A percentile compares a stretch with the other conserved stretches of the same genome.
Evolutionary conservation across 2,329 filamentous ascomycete species (phyloP).

Genomic region (Talaromyces sp.): DNA sequence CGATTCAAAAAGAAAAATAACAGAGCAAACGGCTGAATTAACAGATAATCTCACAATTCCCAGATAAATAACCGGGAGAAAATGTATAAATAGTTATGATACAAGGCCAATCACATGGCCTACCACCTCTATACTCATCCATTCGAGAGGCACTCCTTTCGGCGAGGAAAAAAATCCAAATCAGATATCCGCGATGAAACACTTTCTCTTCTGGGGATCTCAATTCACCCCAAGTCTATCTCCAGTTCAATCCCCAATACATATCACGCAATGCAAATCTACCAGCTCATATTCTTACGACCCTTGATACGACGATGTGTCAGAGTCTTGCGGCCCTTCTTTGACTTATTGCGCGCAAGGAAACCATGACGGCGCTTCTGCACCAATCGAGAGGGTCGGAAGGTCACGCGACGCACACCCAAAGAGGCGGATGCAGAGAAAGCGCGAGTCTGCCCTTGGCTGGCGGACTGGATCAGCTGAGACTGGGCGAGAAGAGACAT

Average conservation of each 20-base stretch:
- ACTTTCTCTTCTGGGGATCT: neutral
- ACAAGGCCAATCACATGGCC: slow-evolving; percentile 20
- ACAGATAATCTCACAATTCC: slow-evolving; percentile 1
- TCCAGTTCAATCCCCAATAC: neutral
- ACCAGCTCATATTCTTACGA: slow-evolving; percentile 57
- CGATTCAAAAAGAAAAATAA: neutral
- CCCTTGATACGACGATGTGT: slow-evolving; percentile 58
- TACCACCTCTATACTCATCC: slow-evolving; percentile 2
- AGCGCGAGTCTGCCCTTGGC: slow-evolving; percentile 28
- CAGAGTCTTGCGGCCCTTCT: slow-evolving; percentile 58
- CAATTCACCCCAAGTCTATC: neutral
- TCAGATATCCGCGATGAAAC: neutral
- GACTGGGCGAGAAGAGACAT: slow-evolving; percentile 30
- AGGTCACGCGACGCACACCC: slow-evolving; percentile 55
- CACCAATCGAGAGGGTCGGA: slow-evolving; percentile 61
- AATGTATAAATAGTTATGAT: slow-evolving; percentile 25
- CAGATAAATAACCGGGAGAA: neutral
- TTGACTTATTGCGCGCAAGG: slow-evolving; percentile 54
- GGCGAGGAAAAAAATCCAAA: too few relatives aligned
- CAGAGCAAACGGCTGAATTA: neutral
- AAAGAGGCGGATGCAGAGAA: slow-evolving; percentile 51
- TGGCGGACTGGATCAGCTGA: slow-evolving; percentile 9
- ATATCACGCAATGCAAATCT: slow-evolving; percentile 11
- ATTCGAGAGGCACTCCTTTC: neutral
- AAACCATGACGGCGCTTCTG: slow-evolving; percentile 66